These are phyloP conservation scores for Lactarius sp. DNA, from an alignment of 768 basidiomycete species.

Conservation along the genomic window DNA sequence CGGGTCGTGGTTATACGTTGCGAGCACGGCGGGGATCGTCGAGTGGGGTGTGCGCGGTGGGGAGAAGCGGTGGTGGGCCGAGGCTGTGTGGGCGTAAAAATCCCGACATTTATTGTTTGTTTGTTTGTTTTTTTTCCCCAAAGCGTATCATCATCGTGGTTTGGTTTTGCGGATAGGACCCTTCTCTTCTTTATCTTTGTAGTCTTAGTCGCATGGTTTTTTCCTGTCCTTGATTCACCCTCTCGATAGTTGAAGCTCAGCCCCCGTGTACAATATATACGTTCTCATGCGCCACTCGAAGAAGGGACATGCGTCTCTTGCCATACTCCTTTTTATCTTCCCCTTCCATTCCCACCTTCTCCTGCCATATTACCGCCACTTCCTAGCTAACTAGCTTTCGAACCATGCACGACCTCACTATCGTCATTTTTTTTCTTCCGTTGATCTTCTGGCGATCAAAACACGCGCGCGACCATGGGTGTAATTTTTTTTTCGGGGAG, in stretches of 20 bases:
- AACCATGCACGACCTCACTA: too few species aligned
- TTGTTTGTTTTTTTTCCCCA: not conserved
- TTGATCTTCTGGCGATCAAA: too few species aligned
- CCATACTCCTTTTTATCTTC: too few species aligned
- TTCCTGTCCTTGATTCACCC: not conserved
- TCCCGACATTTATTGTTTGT: not conserved
- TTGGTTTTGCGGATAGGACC: not conserved
- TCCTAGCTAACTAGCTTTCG: too few species aligned
- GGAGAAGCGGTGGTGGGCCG: conserved; percentile 70
- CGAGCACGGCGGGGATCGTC: conserved; percentile 56
- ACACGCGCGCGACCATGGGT: too few species aligned
- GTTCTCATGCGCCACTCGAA: too few species aligned
- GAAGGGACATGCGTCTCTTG: too few species aligned
- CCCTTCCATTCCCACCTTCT: too few species aligned
- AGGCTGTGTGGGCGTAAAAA: conserved; percentile 40
- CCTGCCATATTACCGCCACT: too few species aligned
- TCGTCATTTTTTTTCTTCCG: too few species aligned
- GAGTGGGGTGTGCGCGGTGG: conserved; percentile 74
- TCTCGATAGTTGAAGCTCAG: not conserved
- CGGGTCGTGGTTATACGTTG: conserved; percentile 65
- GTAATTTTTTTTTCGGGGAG: too few species aligned
- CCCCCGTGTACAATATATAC: too few species aligned
- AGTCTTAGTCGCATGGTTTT: not conserved
- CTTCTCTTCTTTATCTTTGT: not conserved
- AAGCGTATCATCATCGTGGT: not conserved